phyloP scores from a whole-genome alignment of 495 filamentous ascomycete genomes.

The Lentithecium fluviatile region DNA sequence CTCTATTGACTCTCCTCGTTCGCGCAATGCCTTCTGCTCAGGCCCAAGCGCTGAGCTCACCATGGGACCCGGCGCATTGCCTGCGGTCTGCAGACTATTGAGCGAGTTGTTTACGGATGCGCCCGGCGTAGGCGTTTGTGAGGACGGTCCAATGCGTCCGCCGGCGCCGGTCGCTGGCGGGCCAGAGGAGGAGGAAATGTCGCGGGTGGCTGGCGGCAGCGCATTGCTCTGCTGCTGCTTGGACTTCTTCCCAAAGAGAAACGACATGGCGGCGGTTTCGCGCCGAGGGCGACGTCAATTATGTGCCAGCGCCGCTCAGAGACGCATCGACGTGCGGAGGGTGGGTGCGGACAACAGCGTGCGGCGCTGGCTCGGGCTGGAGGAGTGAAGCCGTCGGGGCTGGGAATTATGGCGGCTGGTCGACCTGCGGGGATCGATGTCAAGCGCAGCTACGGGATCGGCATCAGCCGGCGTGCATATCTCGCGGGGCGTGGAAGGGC shows the following conservation, averaged over 20 bases:
- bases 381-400: conserved; percentile 13
- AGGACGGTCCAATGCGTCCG: conserved; percentile 37
- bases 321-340: conserved; percentile 18
- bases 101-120: conserved; percentile 66
- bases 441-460: too few species aligned
- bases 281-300: conserved; percentile 20
- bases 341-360: not conserved
- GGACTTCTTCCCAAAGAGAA: conserved; percentile 67
- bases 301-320: conserved; percentile 17
- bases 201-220: conserved; percentile 56
- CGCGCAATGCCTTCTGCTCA: conserved; percentile 54
- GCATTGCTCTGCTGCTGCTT: conserved; percentile 56
- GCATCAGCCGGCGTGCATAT: conserved; percentile 13
- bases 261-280: conserved; percentile 58
- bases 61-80: conserved; percentile 43
- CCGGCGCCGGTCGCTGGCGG: conserved; percentile 37
- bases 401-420: conserved; percentile 9
- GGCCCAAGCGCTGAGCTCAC: conserved; percentile 17
- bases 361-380: not conserved
- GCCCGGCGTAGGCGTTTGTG: conserved; percentile 59
- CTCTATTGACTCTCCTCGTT: conserved; percentile 46
- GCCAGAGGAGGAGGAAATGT: conserved; percentile 46
- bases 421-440: too few species aligned
- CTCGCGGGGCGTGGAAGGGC: not conserved
- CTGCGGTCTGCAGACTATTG: conserved; percentile 48